Evolutionary conservation across 2,329 filamentous ascomycete species (phyloP).

Genomic region (Colletotrichum scovillei): DNA sequence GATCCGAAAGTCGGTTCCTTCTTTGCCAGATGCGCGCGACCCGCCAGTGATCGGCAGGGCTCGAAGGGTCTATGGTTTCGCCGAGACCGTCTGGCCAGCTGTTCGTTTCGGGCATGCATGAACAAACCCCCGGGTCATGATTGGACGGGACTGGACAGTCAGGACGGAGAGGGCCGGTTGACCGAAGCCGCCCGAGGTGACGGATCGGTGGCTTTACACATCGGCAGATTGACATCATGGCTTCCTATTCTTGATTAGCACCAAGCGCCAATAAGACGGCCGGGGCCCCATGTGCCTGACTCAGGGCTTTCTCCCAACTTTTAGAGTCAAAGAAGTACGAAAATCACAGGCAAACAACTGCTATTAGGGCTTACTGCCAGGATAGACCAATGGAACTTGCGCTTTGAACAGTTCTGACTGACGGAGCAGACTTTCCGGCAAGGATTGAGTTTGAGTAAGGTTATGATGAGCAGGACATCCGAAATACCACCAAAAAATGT

Average conservation of each 20-base stretch:
- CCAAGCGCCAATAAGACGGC: not conserved
- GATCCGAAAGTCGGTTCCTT: not conserved
- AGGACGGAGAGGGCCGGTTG: slow-evolving; percentile 1
- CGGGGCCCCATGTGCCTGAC: not conserved
- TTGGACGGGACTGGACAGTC: not conserved
- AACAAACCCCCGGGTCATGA: not conserved
- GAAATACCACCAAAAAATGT: not conserved
- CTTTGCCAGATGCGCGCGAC: slow-evolving; percentile 1
- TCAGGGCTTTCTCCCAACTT: slow-evolving; percentile 13
- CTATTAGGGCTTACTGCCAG: slow-evolving; percentile 7
- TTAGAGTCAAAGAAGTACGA: not conserved
- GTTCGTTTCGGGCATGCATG: slow-evolving; percentile 1
- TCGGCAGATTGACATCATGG: slow-evolving; percentile 25
- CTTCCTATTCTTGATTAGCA: slow-evolving; percentile 26
- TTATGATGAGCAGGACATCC: not conserved
- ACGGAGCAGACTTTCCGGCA: slow-evolving; percentile 17
- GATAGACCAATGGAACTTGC: not conserved
- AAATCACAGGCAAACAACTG: not conserved
- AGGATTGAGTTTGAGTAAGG: not conserved
- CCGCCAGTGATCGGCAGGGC: slow-evolving; percentile 31
- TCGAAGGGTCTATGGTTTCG: slow-evolving; percentile 29
- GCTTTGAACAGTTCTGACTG: not conserved
- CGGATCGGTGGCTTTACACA: slow-evolving; percentile 15
- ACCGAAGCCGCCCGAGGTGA: slow-evolving; percentile 15
- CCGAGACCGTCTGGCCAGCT: slow-evolving; percentile 4